Evolutionary conservation across 345 rosid species (phyloP).

Genomic region (Cardamine resedifolia): DNA sequence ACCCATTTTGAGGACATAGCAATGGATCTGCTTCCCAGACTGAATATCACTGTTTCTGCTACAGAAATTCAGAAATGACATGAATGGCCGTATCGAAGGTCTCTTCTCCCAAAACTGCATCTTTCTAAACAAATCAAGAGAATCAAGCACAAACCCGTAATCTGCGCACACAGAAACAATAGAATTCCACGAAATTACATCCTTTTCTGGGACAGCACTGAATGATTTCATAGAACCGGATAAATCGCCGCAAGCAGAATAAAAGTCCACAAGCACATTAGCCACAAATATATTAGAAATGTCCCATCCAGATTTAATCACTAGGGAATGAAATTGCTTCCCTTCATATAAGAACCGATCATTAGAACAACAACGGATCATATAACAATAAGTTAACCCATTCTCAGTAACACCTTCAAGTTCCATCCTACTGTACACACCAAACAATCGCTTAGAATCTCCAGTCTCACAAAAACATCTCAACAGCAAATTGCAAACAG

Average conservation of each 20-base stretch:
- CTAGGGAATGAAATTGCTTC: slow-evolving; percentile 61
- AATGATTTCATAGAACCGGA: slow-evolving; percentile 54
- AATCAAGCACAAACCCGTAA: slow-evolving; percentile 44
- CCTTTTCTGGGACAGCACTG: slow-evolving; percentile 42
- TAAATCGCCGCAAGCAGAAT: slow-evolving; percentile 59
- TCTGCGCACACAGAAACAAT: slow-evolving; percentile 51
- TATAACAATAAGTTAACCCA: slow-evolving; percentile 68
- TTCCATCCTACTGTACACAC: slow-evolving; percentile 47
- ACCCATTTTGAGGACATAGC: slow-evolving; percentile 61
- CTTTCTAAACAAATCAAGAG: slow-evolving; percentile 53
- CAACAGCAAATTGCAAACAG: slow-evolving; percentile 58
- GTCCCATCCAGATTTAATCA: slow-evolving; percentile 59
- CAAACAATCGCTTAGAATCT: slow-evolving; percentile 40
- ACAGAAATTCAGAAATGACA: slow-evolving; percentile 60
- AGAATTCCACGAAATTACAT: slow-evolving; percentile 84
- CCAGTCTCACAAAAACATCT: slow-evolving; percentile 49
- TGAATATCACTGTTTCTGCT: slow-evolving; percentile 45
- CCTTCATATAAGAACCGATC: slow-evolving; percentile 56
- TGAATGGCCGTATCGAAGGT: slow-evolving; percentile 60
- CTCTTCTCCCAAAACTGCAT: slow-evolving; percentile 74
- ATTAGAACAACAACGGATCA: slow-evolving; percentile 59
- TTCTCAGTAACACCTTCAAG: slow-evolving; percentile 49
- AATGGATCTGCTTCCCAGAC: slow-evolving; percentile 69
- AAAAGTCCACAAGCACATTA: slow-evolving; percentile 71
- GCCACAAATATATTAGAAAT: slow-evolving; percentile 52